Evolutionary conservation across 768 basidiomycete genomes (phyloP).

Genomic region (Boletus rex-veris): DNA sequence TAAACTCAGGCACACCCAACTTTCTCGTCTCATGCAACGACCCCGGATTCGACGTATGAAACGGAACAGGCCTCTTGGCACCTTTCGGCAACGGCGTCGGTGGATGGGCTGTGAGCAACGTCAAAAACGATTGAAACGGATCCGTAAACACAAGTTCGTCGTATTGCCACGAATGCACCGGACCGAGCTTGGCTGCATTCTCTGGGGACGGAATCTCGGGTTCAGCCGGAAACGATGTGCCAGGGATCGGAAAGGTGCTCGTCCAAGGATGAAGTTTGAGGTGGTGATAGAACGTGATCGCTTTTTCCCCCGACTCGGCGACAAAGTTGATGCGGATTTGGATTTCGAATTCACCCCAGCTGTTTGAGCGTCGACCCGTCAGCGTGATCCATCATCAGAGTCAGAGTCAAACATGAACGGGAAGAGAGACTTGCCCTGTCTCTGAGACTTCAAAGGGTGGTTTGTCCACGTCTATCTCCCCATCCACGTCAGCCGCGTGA

Average conservation of each 20-base stretch:
- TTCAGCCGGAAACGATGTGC: conserved; percentile 37
- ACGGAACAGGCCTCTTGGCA: conserved; percentile 61
- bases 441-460: conserved; percentile 94
- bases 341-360: conserved; percentile 99
- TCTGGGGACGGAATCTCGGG: conserved; percentile 68
- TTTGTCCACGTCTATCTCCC: conserved; percentile 73
- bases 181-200: conserved; percentile 61
- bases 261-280: conserved; percentile 95
- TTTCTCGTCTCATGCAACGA: conserved; percentile 63
- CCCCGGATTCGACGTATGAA: conserved; percentile 57
- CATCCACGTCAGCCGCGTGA: background rate
- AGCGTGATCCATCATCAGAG: no score
- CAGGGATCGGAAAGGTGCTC: conserved; percentile 28
- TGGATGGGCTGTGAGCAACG: conserved; percentile 73
- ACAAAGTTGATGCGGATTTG: conserved; percentile 89
- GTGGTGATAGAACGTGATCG: conserved; percentile 83
- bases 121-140: conserved; percentile 83
- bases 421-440: conserved; percentile 62
- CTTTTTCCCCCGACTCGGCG: conserved; percentile 86
- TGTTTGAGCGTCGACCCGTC: conserved; percentile 21
- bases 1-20: conserved; percentile 80
- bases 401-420: background rate
- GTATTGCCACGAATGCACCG: conserved; percentile 97
- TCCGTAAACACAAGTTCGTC: conserved; percentile 97
- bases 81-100: conserved; percentile 75